phyloP scores from a whole-genome alignment of 768 basidiomycete species.

The Neoboletus brunneissimus region DNA sequence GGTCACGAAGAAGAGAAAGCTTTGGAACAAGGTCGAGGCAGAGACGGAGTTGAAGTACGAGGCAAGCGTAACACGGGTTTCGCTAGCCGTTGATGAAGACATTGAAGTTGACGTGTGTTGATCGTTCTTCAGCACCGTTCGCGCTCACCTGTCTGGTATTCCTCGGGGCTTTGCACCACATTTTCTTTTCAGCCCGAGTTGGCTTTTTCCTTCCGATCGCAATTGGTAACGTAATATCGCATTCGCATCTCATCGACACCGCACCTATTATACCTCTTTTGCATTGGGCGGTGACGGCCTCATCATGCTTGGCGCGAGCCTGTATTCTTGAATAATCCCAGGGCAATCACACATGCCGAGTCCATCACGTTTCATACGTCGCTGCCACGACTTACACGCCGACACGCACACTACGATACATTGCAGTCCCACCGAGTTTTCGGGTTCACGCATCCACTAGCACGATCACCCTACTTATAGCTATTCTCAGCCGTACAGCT shows the following conservation, averaged over 20 bases:
- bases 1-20: constrained; percentile 51
- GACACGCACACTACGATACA: constrained; percentile 7
- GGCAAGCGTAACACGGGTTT: not conserved
- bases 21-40: constrained; percentile 18
- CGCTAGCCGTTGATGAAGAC: constrained; percentile 25
- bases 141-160: not conserved
- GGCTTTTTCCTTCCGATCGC: not conserved
- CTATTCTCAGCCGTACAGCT: constrained; percentile 14
- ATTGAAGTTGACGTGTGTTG: constrained; percentile 31
- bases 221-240: constrained; percentile 11
- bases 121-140: not conserved
- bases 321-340: constrained; percentile 22
- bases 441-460: constrained; percentile 5
- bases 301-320: constrained; percentile 5
- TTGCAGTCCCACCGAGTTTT: not conserved
- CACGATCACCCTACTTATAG: constrained; percentile 24
- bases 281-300: constrained; percentile 9
- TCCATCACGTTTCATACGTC: not conserved
- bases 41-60: not conserved
- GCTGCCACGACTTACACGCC: constrained; percentile 4
- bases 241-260: constrained; percentile 17
- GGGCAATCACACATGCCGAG: not conserved
- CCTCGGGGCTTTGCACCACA: not conserved
- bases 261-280: constrained; percentile 17
- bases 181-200: constrained; percentile 5